Conservation (phyloP, 2,329 filamentous ascomycete genomes). For the Colletotrichum noveboracense region DNA sequence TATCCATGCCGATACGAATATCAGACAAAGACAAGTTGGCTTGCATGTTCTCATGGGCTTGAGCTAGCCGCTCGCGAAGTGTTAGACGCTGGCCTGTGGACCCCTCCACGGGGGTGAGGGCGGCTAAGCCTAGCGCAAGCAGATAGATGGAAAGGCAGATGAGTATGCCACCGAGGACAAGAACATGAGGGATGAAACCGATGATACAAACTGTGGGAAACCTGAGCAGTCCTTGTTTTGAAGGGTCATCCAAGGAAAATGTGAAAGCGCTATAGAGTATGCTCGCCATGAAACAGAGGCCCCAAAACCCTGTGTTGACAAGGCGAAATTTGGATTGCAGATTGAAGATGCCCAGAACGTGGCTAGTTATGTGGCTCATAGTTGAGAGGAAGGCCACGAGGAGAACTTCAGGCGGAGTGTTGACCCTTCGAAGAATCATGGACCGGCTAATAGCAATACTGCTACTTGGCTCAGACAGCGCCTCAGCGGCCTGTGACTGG, state of each 20-base stretch:
- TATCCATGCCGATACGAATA: slow-evolving; percentile 80
- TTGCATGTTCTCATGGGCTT: slow-evolving; percentile 88
- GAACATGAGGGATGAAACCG: slow-evolving; percentile 91
- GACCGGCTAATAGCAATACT: slow-evolving; percentile 60
- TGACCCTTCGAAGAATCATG: slow-evolving; percentile 79
- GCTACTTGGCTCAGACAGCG: neutral
- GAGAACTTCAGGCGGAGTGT: slow-evolving; percentile 88
- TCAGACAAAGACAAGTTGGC: slow-evolving; percentile 86
- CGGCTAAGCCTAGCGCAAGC: slow-evolving; percentile 77
- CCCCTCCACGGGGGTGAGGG: slow-evolving; percentile 64
- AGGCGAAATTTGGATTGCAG: slow-evolving; percentile 82
- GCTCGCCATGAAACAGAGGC: slow-evolving; percentile 84
- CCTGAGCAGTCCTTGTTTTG: slow-evolving; percentile 72
- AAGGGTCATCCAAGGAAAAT: slow-evolving; percentile 65
- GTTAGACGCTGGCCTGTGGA: slow-evolving; percentile 37
- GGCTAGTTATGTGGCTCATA: slow-evolving; percentile 87
- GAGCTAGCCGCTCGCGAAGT: slow-evolving; percentile 65
- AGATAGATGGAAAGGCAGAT: slow-evolving; percentile 79
- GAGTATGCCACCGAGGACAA: slow-evolving; percentile 80
- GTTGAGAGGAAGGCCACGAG: slow-evolving; percentile 87
- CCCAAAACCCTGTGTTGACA: slow-evolving; percentile 88
- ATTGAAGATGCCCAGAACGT: slow-evolving; percentile 80
- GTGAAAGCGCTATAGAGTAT: slow-evolving; percentile 78
- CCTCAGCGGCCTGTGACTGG: slow-evolving; percentile 46
- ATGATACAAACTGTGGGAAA: slow-evolving; percentile 96